Percentiles rank a stretch among this genome's conserved stretches.
Evolutionary conservation across 306 rosid species (phyloP).

Genomic region (Fragaria nilgerrensis): DNA sequence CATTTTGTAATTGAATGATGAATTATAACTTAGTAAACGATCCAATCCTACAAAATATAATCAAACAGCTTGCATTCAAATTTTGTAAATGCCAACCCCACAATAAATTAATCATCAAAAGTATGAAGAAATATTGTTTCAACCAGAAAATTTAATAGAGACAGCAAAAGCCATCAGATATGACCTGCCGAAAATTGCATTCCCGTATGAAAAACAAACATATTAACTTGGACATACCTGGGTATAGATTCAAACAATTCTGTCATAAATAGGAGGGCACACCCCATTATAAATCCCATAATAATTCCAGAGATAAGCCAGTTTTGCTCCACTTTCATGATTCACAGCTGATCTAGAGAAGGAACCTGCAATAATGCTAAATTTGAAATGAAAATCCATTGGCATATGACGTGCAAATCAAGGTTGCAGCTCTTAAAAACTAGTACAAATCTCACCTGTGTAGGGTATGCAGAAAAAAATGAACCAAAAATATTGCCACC

Average conservation of each 20-base stretch:
- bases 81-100: neutral
- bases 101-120: constrained; percentile 18
- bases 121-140: constrained; percentile 9
- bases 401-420: neutral
- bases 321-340: constrained; percentile 95
- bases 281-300: constrained; percentile 67
- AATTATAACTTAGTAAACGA: neutral
- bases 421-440: constrained; percentile 21
- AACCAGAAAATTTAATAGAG: constrained; percentile 5
- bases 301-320: constrained; percentile 79
- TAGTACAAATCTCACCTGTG: constrained; percentile 64
- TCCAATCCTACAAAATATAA: neutral
- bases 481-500: constrained; percentile 87
- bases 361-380: constrained; percentile 55
- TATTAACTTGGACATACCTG: constrained; percentile 51
- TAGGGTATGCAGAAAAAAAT: constrained; percentile 89
- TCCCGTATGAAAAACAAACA: constrained; percentile 7
- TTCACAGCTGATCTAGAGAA: constrained; percentile 98
- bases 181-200: neutral
- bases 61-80: constrained; percentile 12
- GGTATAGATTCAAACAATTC: constrained; percentile 83
- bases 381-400: neutral
- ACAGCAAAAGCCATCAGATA: constrained; percentile 17
- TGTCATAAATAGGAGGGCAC: constrained; percentile 86
- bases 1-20: constrained; percentile 9